A percentile compares a stretch with the other conserved stretches of the same genome.
Evolutionary conservation across 257 asterid genomes (phyloP).

Genomic region (Apocynum venetum): DNA sequence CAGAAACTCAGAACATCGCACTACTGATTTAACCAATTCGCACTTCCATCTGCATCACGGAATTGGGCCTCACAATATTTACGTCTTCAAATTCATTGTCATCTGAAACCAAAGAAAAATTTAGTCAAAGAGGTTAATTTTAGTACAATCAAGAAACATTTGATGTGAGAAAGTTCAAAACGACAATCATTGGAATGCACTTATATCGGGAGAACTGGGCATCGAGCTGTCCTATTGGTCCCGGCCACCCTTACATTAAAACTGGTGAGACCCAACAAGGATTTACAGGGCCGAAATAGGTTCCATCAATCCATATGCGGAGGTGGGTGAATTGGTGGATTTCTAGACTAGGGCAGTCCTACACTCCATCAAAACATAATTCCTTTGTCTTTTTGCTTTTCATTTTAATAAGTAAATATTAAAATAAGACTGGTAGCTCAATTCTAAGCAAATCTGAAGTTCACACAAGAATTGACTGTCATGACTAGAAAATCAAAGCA

Average conservation of each 20-base stretch:
- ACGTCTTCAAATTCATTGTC: conserved; percentile 69
- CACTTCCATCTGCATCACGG: conserved; percentile 47
- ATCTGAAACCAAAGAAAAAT: conserved; percentile 33
- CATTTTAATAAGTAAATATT: no score
- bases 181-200: not conserved
- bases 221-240: not conserved
- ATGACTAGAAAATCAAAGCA: not conserved
- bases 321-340: not conserved
- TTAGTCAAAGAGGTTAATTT: not conserved
- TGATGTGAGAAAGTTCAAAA: not conserved
- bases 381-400: not conserved
- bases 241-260: not conserved
- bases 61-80: conserved; percentile 47
- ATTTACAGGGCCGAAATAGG: not conserved
- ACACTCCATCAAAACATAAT: not conserved
- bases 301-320: not conserved
- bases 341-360: not conserved
- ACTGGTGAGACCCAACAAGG: not conserved
- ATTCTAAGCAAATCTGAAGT: not conserved
- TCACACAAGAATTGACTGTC: not conserved
- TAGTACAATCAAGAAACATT: not conserved
- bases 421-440: not conserved
- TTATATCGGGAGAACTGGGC: not conserved
- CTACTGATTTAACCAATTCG: conserved; percentile 33
- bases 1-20: not conserved